Evolutionary conservation across 2,329 filamentous ascomycete species (phyloP), one percentile per base, ranked within the genome.

Genomic region (Penicillium hordei): DNA sequence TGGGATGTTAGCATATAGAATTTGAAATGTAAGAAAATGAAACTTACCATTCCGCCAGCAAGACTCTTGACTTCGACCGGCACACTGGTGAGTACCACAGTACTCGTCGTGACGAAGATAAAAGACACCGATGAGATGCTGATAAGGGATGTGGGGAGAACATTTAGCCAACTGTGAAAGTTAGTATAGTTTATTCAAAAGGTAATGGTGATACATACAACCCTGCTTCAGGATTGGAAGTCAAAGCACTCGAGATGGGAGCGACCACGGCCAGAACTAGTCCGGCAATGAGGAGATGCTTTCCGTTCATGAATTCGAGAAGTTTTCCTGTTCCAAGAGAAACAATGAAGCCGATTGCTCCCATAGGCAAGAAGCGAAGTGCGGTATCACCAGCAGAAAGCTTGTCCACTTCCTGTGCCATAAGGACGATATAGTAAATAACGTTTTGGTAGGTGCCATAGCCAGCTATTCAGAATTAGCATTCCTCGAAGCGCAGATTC

Each of bases 381-480:
- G 76, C 76, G 0, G 75, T 78, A 34, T 73, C 63, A 1, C 75
- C 73, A 1, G 76, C 73, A 12, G 70, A 74, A 10, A 78, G 68
- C 13, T 72, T 58, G 51, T 77, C 71, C 17, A 78, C 66, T 61
- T 78, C 68, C 52, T 78, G 76, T 0, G 76, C 72, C 33, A 76
- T 75, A 6, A 78, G 62, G 3, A 76, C 75, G n/a, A 72, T 74
- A 52, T 78, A 78, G 62, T 77, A 78, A 48, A 78, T 72, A 3
- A 76, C 68, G 1, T 74, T 76, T 57, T 78, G 75, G 56, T 78
- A 78, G 31, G 73, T 75, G 15, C 76, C 76, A 57, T 78, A 78
- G 55, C 72, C 72, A 48, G 76, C 74, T 74, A 29, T 1, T 21
- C 25, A 23, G 45, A 23, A 34, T 67, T 60, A 66, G 62, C 17